Conservation (phyloP, 345 rosid genomes). For the Zanthoxylum bungeanum region DNA sequence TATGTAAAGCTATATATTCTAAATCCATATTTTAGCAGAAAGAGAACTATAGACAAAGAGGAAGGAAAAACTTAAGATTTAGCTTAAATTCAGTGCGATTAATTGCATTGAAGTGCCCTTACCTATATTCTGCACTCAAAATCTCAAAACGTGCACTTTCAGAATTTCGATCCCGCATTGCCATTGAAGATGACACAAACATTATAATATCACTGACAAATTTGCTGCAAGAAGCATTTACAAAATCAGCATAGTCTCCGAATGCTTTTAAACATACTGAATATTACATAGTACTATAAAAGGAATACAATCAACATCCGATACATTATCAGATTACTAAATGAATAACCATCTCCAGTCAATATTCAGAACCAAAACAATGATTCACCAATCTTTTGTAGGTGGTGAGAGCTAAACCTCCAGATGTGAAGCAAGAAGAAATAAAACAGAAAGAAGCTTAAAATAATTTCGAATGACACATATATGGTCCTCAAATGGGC, state of each 20-base stretch:
- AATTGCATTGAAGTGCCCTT: slow-evolving; percentile 10
- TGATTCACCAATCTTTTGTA: neutral
- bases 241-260: slow-evolving; percentile 17
- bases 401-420: neutral
- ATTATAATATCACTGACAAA: slow-evolving; percentile 80
- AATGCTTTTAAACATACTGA: slow-evolving; percentile 5
- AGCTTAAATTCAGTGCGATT: neutral
- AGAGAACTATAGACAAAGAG: neutral
- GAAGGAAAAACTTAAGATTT: slow-evolving; percentile 10
- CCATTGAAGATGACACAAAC: slow-evolving; percentile 87
- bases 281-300: neutral
- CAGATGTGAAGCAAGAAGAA: neutral
- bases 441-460: neutral
- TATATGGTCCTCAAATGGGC: neutral
- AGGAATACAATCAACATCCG: neutral
- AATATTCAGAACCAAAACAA: neutral
- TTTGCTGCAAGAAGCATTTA: slow-evolving; percentile 57
- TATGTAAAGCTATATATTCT: neutral
- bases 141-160: slow-evolving; percentile 96
- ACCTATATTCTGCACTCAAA: slow-evolving; percentile 79
- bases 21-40: neutral
- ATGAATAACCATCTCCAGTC: neutral
- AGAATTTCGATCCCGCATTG: slow-evolving; percentile 85
- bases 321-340: neutral
- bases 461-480: neutral